A percentile compares a stretch with the other conserved stretches of the same genome.
Conservation (phyloP, 75 land plant species). For the Cunninghamia lanceolata region DNA sequence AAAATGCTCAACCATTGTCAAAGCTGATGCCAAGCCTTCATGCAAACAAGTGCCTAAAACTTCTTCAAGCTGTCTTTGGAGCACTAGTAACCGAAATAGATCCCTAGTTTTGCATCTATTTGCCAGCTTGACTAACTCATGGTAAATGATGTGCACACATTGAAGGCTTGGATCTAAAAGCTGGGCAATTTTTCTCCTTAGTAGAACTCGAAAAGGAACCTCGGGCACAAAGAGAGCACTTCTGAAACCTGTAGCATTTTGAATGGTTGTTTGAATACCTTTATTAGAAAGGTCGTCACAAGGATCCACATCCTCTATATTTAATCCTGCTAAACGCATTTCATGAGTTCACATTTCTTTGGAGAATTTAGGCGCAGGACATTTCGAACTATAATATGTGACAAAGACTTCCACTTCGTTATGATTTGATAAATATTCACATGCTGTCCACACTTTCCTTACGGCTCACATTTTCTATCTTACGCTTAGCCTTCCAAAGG, state of each 20-base stretch:
- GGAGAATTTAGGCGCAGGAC: no score
- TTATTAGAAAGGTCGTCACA: conserved; percentile 90
- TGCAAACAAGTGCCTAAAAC: conserved; percentile 71
- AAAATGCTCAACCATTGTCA: conserved; percentile 85
- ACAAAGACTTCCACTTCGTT: no score
- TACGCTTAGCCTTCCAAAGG: no score
- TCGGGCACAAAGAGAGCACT: conserved; percentile 95
- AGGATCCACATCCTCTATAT: conserved; percentile 99
- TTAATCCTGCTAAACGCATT: no score
- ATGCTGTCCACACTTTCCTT: no score
- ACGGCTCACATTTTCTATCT: no score
- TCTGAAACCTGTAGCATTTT: conserved; percentile 91
- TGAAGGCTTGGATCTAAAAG: conserved; percentile 91
- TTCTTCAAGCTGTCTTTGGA: conserved; percentile 80
- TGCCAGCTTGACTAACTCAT: conserved; percentile 88
- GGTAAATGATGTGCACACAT: conserved; percentile 91
- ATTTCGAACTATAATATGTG: no score
- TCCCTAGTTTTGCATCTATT: conserved; percentile 68
- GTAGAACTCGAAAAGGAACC: conserved; percentile 88
- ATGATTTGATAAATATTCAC: no score
- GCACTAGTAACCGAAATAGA: conserved; percentile 75
- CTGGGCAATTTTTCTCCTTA: conserved; percentile 81
- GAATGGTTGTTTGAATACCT: conserved; percentile 88
- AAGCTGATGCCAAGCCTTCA: conserved; percentile 78
- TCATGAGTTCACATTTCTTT: no score